Base-by-base conservation (phyloP, 352 stramenopile genomes). In the Phytophthora ohioensis region DNA sequence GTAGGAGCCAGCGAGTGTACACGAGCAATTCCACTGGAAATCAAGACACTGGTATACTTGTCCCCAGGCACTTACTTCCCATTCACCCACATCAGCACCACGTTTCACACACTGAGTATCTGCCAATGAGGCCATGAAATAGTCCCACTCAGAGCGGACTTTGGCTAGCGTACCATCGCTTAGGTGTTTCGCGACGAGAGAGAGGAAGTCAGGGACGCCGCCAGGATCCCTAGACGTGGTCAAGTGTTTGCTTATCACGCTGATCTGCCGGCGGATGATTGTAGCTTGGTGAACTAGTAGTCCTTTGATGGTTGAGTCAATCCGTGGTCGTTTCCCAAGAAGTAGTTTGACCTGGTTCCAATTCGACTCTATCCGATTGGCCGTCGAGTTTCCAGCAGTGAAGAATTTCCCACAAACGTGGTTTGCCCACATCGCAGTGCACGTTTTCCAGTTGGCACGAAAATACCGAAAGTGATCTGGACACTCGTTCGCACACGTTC, bases 311-410 rank as follows among this genome's bases (percentile, higher is more conserved):
- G 32, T 68, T 4, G 42, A 30, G 10, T 57, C 61, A 1, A 61
- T 41, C 3, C 52, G 15, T 38, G 61, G 36, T 45, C 42, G 7
- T n/a, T 55, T 60, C 15, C 60, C 52, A 8, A 69, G 21, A 13
- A 62, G 35, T 2, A 54, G 11, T 12, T 63, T 69, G 2, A 69
- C 0, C 6, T 51, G 52, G 21, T 63, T 62, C 62, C 62, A 69
- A 38, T 69, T 69, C 6, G 41, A 57, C n/a, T 69, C 45, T 13
- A 62, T 51, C 8, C 62, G 51, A 30, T 57, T 69, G 1, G 51
- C 53, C 10, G 43, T 69, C 1, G 52, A 63, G 27, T 63, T 69
- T 5, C 62, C 52, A 31, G 62, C 51, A 12, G 52, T 48, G 15
- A 63, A 69, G 2, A 10, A 38, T 43, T 62, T 48, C 1, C 27